Percentiles rank a stretch among this genome's conserved stretches.
phyloP scores from a whole-genome alignment of 2,329 filamentous ascomycete genomes.

The Scytalidium lignicola region DNA sequence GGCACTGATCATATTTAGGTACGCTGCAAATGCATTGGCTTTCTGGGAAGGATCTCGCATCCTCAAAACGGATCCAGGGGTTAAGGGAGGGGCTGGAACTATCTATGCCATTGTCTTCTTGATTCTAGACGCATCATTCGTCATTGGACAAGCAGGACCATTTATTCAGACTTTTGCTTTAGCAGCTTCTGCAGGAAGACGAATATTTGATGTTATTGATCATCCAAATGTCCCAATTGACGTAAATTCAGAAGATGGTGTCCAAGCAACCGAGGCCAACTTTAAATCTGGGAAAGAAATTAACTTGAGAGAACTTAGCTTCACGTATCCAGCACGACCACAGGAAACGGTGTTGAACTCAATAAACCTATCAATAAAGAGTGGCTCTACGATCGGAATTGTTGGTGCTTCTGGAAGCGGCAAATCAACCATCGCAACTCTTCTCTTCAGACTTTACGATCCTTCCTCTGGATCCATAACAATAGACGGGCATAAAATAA shows the following conservation, averaged over 20 bases:
- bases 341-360: constrained; percentile 25
- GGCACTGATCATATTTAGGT: constrained; percentile 20
- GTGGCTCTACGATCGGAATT: constrained; percentile 34
- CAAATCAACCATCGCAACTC: constrained; percentile 36
- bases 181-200: constrained; percentile 41
- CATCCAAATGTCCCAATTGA: constrained; percentile 32
- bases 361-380: constrained; percentile 25
- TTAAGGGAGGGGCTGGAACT: constrained; percentile 36
- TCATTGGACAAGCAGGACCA: constrained; percentile 17
- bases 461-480: constrained; percentile 41
- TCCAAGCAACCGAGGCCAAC: constrained; percentile 12
- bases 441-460: constrained; percentile 39
- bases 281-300: constrained; percentile 22
- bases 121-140: constrained; percentile 42
- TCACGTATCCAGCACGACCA: constrained; percentile 29
- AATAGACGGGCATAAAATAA: constrained; percentile 17
- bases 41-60: constrained; percentile 53
- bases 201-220: constrained; percentile 39
- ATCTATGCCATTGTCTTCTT: constrained; percentile 49
- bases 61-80: constrained; percentile 25
- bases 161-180: constrained; percentile 25
- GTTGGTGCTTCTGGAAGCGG: constrained; percentile 39
- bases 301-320: constrained; percentile 26
- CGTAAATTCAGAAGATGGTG: constrained; percentile 23
- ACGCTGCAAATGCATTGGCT: constrained; percentile 52